Evolutionary conservation across 2,329 filamentous ascomycete species (phyloP).

Genomic region (Trichoderma harzianum): DNA sequence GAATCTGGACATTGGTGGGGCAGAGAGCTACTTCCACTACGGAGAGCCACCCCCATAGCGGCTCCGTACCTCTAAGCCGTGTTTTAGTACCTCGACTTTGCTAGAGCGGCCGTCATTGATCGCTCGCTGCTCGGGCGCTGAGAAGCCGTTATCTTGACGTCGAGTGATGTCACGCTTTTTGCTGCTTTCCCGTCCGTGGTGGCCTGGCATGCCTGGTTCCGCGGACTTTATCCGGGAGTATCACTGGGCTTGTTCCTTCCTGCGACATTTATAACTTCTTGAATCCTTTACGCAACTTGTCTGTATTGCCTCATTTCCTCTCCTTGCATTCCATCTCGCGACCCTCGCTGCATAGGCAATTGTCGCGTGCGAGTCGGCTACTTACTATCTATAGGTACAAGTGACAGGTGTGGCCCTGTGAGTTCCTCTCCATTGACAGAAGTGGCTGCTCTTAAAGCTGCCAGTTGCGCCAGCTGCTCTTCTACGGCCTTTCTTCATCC

Average conservation of each 20-base stretch:
- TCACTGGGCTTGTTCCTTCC: not conserved
- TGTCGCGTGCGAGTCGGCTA: not conserved
- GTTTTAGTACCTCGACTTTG: not conserved
- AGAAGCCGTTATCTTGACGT: constrained; percentile 3
- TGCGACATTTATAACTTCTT: constrained; percentile 12
- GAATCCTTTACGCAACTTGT: not conserved
- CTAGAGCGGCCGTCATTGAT: not conserved
- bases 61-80: not conserved
- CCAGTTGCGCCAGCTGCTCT: not conserved
- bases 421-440: not conserved
- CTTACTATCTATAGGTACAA: not conserved
- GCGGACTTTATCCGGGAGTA: not conserved
- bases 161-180: constrained; percentile 13
- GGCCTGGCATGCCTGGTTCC: not conserved
- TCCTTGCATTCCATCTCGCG: not conserved
- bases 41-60: not conserved
- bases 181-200: not conserved
- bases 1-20: constrained; percentile 10
- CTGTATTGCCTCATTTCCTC: not conserved
- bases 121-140: not conserved
- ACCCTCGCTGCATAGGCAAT: not conserved
- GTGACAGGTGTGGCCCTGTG: not conserved
- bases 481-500: not conserved
- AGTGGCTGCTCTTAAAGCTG: not conserved
- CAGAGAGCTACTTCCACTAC: not conserved